phyloP scores from a whole-genome alignment of 2,329 filamentous ascomycete genomes.

The Penicillium brevicompactum region DNA sequence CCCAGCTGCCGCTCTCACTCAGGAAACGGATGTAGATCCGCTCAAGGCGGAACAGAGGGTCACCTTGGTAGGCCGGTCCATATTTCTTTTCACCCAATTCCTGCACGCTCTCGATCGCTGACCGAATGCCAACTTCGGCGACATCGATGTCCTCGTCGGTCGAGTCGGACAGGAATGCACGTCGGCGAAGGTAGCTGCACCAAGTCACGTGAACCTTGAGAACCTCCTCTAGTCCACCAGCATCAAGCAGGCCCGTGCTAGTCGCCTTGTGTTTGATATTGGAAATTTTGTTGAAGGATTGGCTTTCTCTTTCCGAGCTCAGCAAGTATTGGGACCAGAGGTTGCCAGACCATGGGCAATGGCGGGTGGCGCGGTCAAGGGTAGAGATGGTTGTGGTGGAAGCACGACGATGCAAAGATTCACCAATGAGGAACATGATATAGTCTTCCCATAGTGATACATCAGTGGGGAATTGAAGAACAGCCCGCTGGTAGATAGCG shows the following conservation, averaged over 20 bases:
- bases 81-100: constrained; percentile 76
- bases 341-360: constrained; percentile 89
- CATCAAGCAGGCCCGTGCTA: constrained; percentile 79
- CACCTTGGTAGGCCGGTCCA: constrained; percentile 76
- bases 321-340: constrained; percentile 91
- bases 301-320: constrained; percentile 75
- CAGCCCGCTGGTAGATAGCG: constrained; percentile 75
- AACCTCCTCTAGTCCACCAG: constrained; percentile 82
- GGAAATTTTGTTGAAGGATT: constrained; percentile 78
- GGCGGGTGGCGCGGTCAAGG: constrained; percentile 78
- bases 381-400: constrained; percentile 64
- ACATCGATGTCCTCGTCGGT: constrained; percentile 83
- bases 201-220: constrained; percentile 91
- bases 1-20: constrained; percentile 76
- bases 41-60: constrained; percentile 85
- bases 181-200: constrained; percentile 90
- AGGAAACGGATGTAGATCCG: constrained; percentile 90
- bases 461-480: constrained; percentile 72
- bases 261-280: constrained; percentile 91
- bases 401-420: constrained; percentile 51
- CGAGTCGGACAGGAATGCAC: constrained; percentile 72
- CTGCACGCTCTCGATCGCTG: constrained; percentile 82
- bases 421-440: constrained; percentile 68
- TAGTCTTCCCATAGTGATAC: constrained; percentile 82
- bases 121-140: constrained; percentile 84